These are phyloP conservation scores for Baorangia bicolor DNA, from an alignment of 768 basidiomycete species.

Conservation along the genomic window DNA sequence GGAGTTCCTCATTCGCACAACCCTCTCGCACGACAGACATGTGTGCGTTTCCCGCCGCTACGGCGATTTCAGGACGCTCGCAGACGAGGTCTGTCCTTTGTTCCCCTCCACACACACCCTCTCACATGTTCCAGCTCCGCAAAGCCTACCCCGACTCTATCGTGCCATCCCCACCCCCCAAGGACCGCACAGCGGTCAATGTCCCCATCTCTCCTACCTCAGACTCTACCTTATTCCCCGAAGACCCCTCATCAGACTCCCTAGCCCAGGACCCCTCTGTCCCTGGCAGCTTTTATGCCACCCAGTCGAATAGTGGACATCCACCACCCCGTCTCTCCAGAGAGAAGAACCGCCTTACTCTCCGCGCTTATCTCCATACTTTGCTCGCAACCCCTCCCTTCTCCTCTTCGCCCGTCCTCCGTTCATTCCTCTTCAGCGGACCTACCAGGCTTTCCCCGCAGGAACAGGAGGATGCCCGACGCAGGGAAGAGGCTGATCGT, in stretches of 20 bases:
- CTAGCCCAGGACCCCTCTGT: conserved; percentile 73
- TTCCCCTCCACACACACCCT: background rate
- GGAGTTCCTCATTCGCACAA: conserved; percentile 95
- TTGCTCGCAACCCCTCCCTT: conserved; percentile 69
- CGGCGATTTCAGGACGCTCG: conserved; percentile 91
- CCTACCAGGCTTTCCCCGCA: conserved; percentile 64
- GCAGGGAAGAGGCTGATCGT: conserved; percentile 86
- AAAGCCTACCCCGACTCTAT: conserved; percentile 82
- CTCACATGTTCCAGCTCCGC: conserved; percentile 56
- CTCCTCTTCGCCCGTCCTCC: conserved; percentile 83
- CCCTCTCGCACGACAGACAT: conserved; percentile 67
- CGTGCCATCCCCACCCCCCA: conserved; percentile 81
- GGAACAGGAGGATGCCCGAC: conserved; percentile 76
- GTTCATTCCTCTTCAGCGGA: conserved; percentile 78
- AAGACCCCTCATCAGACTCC: conserved; percentile 26
- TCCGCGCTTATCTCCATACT: conserved; percentile 87
- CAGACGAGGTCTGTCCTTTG: conserved; percentile 62
- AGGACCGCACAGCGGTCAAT: conserved; percentile 76
- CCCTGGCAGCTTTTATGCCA: conserved; percentile 44
- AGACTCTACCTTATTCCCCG: background rate
- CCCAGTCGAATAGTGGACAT: background rate
- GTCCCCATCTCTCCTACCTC: conserved; percentile 33
- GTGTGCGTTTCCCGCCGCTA: conserved; percentile 90
- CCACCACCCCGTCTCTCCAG: conserved; percentile 57
- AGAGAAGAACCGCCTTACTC: conserved; percentile 93